Base-by-base conservation (phyloP, 805 yeast genomes). In the Suhomyces sp. region DNA sequence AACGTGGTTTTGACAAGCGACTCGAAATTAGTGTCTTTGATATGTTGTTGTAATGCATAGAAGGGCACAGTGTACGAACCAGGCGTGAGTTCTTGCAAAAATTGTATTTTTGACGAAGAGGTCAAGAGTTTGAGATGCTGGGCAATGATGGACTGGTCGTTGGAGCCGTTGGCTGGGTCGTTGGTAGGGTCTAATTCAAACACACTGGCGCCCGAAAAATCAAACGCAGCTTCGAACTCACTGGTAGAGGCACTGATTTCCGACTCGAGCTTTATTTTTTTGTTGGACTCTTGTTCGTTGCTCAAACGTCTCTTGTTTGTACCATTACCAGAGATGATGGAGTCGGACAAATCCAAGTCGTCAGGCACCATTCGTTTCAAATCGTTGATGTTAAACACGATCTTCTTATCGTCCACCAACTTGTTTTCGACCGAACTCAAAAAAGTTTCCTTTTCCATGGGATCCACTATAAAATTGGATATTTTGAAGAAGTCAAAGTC, bases 91-190 rank as follows among this genome's bases (percentile, higher is more conserved):
- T 83, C 86, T 53, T 73, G 66, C 46, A 93, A 63, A 57, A 93
- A 90, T 29, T 86, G 85, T 2, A 83, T 53, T 29, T 62, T 68
- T 2, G 79, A 55, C 13, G 81, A 76, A 1, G 76, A 69, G 1
- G 87, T 71, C 31, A 93, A 74, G 9, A 92, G 72, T 61, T 82
- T 84, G 58, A 93, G 70, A 66, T 94, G 98, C 47, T 82, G 78
- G 48, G 76, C 82, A 9, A 87, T 71, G 9, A 76, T 57, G 3
- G 75, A 53, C 6, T 60, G 46, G 13, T 68, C 60, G 40, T 63
- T 68, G 7, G 40, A 15, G 12, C 40, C 31, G 35, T 75, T 59
- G 59, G 58, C 51, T 56, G 62, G 29, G 60, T 59, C 55, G 63
- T 59, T 65, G 53, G 50, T 64, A 40, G 44, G 29, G 19, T 44